These are phyloP conservation scores for Trichoderma citrinoviride DNA, from an alignment of 2,329 filamentous ascomycete genomes.

Conservation along the genomic window DNA sequence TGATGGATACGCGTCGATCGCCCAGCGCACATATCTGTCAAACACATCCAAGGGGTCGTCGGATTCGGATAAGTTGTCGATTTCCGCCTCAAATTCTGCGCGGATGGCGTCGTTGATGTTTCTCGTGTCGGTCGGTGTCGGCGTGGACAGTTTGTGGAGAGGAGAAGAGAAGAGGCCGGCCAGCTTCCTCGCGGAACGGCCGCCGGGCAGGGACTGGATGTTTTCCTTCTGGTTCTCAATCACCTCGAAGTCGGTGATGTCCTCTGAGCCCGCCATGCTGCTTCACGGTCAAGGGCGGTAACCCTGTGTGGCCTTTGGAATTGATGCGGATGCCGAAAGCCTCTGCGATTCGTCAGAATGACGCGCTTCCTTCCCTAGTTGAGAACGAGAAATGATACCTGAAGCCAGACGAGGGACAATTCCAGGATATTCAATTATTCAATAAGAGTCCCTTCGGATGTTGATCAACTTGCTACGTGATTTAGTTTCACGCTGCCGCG, in stretches of 20 bases:
- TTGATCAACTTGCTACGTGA: slow-evolving; percentile 5
- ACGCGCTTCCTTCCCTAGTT: no score
- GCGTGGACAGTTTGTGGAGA: slow-evolving; percentile 56
- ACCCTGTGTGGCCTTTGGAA: background rate
- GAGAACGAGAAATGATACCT: background rate
- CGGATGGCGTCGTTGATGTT: slow-evolving; percentile 77
- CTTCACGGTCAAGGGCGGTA: slow-evolving; percentile 27
- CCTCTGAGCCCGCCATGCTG: slow-evolving; percentile 49
- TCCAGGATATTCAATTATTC: background rate
- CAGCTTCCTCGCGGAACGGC: slow-evolving; percentile 82
- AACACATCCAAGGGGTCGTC: slow-evolving; percentile 95
- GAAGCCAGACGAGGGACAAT: background rate
- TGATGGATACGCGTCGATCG: slow-evolving; percentile 88
- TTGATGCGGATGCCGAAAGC: background rate
- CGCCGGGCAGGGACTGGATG: slow-evolving; percentile 87
- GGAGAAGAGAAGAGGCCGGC: slow-evolving; percentile 73
- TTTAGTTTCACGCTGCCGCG: background rate
- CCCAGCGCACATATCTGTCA: slow-evolving; percentile 97
- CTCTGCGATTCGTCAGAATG: background rate
- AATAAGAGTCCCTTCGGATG: background rate
- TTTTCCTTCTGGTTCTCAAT: slow-evolving; percentile 98
- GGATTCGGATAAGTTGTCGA: slow-evolving; percentile 74
- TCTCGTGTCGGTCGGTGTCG: slow-evolving; percentile 68
- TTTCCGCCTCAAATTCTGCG: slow-evolving; percentile 81
- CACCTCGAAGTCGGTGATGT: slow-evolving; percentile 76